Evolutionary conservation across 441 rosid species (phyloP).

Genomic region (Pelargonium fulgidum): DNA sequence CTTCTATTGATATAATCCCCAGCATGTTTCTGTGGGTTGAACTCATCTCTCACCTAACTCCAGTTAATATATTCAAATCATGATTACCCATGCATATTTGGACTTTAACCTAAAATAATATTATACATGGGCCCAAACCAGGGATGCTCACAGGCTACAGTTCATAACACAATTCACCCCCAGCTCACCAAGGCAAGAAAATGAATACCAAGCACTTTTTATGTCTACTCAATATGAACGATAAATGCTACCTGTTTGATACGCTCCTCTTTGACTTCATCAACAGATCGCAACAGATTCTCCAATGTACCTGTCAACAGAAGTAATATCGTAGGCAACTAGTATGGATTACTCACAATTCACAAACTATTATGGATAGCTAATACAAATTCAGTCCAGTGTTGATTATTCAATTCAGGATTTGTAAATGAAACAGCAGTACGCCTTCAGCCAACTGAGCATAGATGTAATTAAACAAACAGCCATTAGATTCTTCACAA

Average conservation of each 20-base stretch:
- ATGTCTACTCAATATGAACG: background rate
- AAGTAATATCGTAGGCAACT: conserved; percentile 9
- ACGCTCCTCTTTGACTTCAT: conserved; percentile 59
- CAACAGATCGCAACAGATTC: conserved; percentile 59
- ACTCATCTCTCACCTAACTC: background rate
- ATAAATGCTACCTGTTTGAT: conserved; percentile 46
- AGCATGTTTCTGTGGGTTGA: background rate
- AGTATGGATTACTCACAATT: conserved; percentile 14
- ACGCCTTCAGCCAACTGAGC: too few relatives aligned
- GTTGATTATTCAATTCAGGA: too few relatives aligned
- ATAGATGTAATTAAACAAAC: too few relatives aligned
- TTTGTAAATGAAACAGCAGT: too few relatives aligned
- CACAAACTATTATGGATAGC: background rate
- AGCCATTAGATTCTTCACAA: too few relatives aligned
- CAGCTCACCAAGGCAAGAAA: too few relatives aligned
- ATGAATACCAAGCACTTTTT: background rate
- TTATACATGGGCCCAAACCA: too few relatives aligned
- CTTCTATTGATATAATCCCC: too few relatives aligned
- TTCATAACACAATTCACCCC: too few relatives aligned
- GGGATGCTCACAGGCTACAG: too few relatives aligned
- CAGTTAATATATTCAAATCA: background rate
- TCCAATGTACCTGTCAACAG: conserved; percentile 54
- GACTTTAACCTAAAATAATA: too few relatives aligned
- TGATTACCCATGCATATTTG: background rate
- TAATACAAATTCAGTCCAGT: too few relatives aligned